A percentile compares a stretch with the other conserved stretches of the same genome.
These are phyloP conservation scores for Fusarium avenaceum DNA, from an alignment of 2,329 filamentous ascomycete species.

Conservation along the genomic window DNA sequence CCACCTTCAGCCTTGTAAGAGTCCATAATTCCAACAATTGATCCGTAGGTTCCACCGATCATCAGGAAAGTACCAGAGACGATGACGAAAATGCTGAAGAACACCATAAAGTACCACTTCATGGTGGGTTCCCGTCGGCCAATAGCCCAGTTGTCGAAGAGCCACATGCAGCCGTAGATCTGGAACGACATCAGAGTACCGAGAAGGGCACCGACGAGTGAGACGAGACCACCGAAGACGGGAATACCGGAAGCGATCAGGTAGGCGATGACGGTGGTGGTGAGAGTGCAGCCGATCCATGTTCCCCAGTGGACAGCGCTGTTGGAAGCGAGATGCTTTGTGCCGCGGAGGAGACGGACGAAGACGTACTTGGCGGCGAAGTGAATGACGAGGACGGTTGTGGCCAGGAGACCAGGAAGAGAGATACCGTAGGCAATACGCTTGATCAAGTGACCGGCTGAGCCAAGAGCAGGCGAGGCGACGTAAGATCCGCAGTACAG, in stretches of 20 bases:
- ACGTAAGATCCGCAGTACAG: constrained; percentile 62
- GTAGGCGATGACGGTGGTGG: constrained; percentile 48
- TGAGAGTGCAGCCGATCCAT: constrained; percentile 51
- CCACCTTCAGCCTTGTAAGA: constrained; percentile 54
- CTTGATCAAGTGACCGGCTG: constrained; percentile 58
- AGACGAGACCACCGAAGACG: constrained; percentile 50
- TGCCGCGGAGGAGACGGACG: constrained; percentile 46
- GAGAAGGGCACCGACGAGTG: constrained; percentile 49
- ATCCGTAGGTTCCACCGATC: constrained; percentile 61
- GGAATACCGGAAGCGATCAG: constrained; percentile 45
- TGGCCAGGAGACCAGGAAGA: constrained; percentile 50
- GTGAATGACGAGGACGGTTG: constrained; percentile 48
- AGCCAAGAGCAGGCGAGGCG: constrained; percentile 62
- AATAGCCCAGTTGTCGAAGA: constrained; percentile 48
- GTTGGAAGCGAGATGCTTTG: constrained; percentile 51
- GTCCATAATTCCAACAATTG: constrained; percentile 54
- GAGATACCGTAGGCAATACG: constrained; percentile 59
- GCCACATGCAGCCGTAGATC: constrained; percentile 50
- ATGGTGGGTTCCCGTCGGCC: constrained; percentile 22
- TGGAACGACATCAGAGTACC: constrained; percentile 52
- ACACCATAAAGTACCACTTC: constrained; percentile 38
- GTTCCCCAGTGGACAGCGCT: constrained; percentile 50
- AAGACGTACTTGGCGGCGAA: constrained; percentile 40
- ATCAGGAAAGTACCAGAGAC: constrained; percentile 55
- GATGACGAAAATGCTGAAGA: constrained; percentile 32